These are phyloP conservation scores for Neocucurbitaria cava DNA, from an alignment of 2,329 filamentous ascomycete genomes.

Conservation along the genomic window DNA sequence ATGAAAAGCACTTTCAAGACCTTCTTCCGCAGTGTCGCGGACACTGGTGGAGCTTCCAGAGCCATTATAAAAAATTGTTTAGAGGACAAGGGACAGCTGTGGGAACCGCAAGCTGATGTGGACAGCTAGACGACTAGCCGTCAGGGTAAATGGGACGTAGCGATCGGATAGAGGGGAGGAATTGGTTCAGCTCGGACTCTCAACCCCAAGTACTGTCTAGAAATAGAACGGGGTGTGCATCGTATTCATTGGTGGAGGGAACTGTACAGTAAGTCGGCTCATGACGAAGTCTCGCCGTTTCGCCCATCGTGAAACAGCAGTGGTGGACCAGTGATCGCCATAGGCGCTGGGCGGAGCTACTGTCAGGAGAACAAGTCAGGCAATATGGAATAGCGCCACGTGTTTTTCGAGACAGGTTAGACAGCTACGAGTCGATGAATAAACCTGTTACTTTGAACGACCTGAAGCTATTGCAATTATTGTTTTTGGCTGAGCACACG, in stretches of 20 bases:
- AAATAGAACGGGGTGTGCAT: slow-evolving; percentile 22
- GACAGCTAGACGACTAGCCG: slow-evolving; percentile 18
- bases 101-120: slow-evolving; percentile 7
- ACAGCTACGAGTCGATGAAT: background rate
- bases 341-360: slow-evolving; percentile 17
- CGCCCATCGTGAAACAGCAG: slow-evolving; percentile 21
- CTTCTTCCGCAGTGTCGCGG: slow-evolving; percentile 69
- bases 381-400: slow-evolving; percentile 19
- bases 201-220: slow-evolving; percentile 17
- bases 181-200: slow-evolving; percentile 13
- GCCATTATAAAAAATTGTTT: slow-evolving; percentile 18
- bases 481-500: slow-evolving; percentile 4
- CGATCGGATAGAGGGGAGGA: slow-evolving; percentile 21
- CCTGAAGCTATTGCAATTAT: background rate
- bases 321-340: slow-evolving; percentile 22
- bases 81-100: background rate
- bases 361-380: slow-evolving; percentile 14
- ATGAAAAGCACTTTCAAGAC: slow-evolving; percentile 88
- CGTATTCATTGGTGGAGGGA: slow-evolving; percentile 15
- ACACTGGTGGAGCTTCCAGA: slow-evolving; percentile 43
- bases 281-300: slow-evolving; percentile 20
- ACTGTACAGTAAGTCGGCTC: slow-evolving; percentile 14
- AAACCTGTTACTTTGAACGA: slow-evolving; percentile 13
- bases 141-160: slow-evolving; percentile 23
- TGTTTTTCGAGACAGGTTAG: slow-evolving; percentile 17